Evolutionary conservation across 169 alveolate species (phyloP), one percentile per base, ranked within the genome.

Genomic region (Theileria sp.): DNA sequence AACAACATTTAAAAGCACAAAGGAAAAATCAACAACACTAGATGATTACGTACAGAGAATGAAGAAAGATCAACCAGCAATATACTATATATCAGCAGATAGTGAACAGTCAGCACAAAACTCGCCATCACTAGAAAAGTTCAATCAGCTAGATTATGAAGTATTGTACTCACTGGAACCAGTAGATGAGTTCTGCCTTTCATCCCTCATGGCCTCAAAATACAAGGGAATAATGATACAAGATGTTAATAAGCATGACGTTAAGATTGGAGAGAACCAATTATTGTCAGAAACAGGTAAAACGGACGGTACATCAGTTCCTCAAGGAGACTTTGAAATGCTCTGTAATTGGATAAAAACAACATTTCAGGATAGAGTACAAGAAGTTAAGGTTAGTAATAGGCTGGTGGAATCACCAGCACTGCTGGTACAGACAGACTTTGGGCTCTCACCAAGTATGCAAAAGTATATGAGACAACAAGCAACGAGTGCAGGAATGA

Each of bases 381-480:
- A 96, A 64, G 94, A 94, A 65, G 98, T 96, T 62, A 87, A 88
- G 56, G 84, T 97, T 50, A 92, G 98, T 60, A 91, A 84, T 75
- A 93, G 98, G 78, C 93, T 97, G 30, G 94, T 92, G n/a, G 95
- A 94, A 79, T 95, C 96, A 19, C 98, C 99, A 28, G 95, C 95
- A 32, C 93, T 94, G 34, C 88, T 97, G 79, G 97, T 95, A 64
- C 97, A 96, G 19, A 92, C 97, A 2, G 98, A 96, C 87, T 91
- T 95, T 70, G 98, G 99, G 7, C 93, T 96, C 68, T 96, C 99
- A 9, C 99, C 99, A 21, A 88, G 95, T 58, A 97, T 97, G 99
- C 98, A 97, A 86, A 93, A 96, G 86, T 96, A 96, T 77, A 94
- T 96, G 93, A 95, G 93, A 86, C 98, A 97, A 68, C 97, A 97